These are phyloP conservation scores for Jamesozyma piceae DNA, from an alignment of 805 yeast species.

Conservation along the genomic window DNA sequence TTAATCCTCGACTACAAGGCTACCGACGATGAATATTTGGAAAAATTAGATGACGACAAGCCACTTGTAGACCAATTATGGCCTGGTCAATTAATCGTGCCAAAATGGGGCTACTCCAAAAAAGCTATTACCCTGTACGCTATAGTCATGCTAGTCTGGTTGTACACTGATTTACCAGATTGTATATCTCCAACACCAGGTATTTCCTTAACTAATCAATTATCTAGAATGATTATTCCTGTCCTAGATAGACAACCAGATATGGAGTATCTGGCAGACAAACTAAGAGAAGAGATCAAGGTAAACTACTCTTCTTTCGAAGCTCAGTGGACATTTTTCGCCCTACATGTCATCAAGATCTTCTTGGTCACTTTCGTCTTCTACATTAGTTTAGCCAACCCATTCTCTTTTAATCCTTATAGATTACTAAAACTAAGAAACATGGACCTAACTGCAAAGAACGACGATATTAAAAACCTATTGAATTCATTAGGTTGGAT, in stretches of 20 bases:
- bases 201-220: slow-evolving; percentile 59
- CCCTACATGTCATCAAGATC: slow-evolving; percentile 59
- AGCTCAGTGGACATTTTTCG: slow-evolving; percentile 62
- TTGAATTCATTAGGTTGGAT: slow-evolving; percentile 82
- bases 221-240: slow-evolving; percentile 32
- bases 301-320: slow-evolving; percentile 31
- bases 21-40: slow-evolving; percentile 37
- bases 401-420: slow-evolving; percentile 43
- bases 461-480: slow-evolving; percentile 31
- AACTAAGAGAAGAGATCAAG: slow-evolving; percentile 42
- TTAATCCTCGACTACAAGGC: slow-evolving; percentile 59
- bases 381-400: slow-evolving; percentile 71
- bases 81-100: slow-evolving; percentile 82
- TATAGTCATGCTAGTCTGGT: slow-evolving; percentile 50
- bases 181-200: slow-evolving; percentile 88
- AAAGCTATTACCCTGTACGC: slow-evolving; percentile 11
- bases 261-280: slow-evolving; percentile 35
- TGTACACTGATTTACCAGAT: slow-evolving; percentile 90
- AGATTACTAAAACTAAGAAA: slow-evolving; percentile 28
- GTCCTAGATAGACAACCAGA: slow-evolving; percentile 25
- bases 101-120: slow-evolving; percentile 24
- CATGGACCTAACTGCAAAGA: slow-evolving; percentile 18
- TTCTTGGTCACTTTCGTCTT: slow-evolving; percentile 46
- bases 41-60: slow-evolving; percentile 40
- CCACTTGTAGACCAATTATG: slow-evolving; percentile 53